Evolutionary conservation across 139 green algal genomes (phyloP).

Genomic region (Astrephomene gubernaculifera): DNA sequence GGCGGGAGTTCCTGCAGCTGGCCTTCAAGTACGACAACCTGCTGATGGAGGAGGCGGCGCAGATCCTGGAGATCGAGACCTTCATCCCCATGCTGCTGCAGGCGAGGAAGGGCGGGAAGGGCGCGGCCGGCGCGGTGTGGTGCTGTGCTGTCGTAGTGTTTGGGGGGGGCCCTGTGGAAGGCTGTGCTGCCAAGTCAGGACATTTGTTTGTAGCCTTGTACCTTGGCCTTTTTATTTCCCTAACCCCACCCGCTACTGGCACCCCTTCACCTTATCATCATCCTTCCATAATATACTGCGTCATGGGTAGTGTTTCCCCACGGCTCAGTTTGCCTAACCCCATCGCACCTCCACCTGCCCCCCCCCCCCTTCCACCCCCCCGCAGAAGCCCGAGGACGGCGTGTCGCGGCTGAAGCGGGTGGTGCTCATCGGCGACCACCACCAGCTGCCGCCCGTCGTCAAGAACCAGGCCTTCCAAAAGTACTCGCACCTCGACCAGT

Average conservation of each 20-base stretch:
- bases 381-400: constrained; percentile 66
- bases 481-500: constrained; percentile 93
- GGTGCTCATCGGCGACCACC: constrained; percentile 97
- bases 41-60: constrained; percentile 97
- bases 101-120: constrained; percentile 20
- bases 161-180: too few relatives aligned
- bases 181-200: too few relatives aligned
- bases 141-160: too few relatives aligned
- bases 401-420: constrained; percentile 66
- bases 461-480: constrained; percentile 98
- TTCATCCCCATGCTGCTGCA: constrained; percentile 97
- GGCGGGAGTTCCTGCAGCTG: constrained; percentile 94
- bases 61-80: constrained; percentile 99
- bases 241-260: too few relatives aligned
- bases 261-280: too few relatives aligned
- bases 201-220: too few relatives aligned
- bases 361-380: background rate
- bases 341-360: background rate
- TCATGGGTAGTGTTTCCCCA: too few relatives aligned
- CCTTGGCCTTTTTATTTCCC: too few relatives aligned
- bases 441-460: constrained; percentile 99
- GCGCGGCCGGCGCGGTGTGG: background rate
- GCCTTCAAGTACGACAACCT: constrained; percentile 98
- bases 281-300: too few relatives aligned
- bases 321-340: too few relatives aligned